These are phyloP conservation scores for Lithohypha guttulata DNA, from an alignment of 2,329 filamentous ascomycete genomes.

Conservation along the genomic window DNA sequence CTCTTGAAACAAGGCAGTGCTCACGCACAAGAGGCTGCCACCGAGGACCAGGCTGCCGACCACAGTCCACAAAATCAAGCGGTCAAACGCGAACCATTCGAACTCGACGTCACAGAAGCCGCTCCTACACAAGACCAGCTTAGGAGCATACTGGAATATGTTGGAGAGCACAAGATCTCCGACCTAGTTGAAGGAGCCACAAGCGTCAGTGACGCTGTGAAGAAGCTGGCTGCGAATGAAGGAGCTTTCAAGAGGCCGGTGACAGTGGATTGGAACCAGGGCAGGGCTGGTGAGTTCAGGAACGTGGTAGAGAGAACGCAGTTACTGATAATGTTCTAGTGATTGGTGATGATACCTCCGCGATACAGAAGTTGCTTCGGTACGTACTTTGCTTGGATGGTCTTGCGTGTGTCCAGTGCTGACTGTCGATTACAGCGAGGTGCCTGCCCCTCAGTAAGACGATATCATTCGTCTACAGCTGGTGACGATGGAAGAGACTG, in stretches of 20 bases:
- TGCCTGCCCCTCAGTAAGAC: no score
- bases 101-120: conserved; percentile 73
- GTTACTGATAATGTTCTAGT: conserved; percentile 29
- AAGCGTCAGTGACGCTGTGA: conserved; percentile 66
- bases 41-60: conserved; percentile 62
- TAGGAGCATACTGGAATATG: conserved; percentile 71
- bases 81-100: conserved; percentile 58
- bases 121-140: conserved; percentile 74
- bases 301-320: conserved; percentile 4
- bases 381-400: no score
- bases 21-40: conserved; percentile 55
- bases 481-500: no score
- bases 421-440: no score
- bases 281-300: conserved; percentile 51
- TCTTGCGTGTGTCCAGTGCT: no score
- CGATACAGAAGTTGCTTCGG: conserved; percentile 77
- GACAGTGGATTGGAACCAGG: conserved; percentile 92
- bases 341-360: conserved; percentile 69
- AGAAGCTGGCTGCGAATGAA: conserved; percentile 60
- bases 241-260: conserved; percentile 64
- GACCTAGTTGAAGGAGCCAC: conserved; percentile 66
- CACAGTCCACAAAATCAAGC: conserved; percentile 48
- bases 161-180: conserved; percentile 50
- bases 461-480: no score
- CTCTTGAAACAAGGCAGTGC: conserved; percentile 73